Percentiles rank a stretch among this genome's conserved stretches.
Evolutionary conservation across 2,329 filamentous ascomycete genomes (phyloP).

Genomic region (Hymenoscyphus fraxineus): DNA sequence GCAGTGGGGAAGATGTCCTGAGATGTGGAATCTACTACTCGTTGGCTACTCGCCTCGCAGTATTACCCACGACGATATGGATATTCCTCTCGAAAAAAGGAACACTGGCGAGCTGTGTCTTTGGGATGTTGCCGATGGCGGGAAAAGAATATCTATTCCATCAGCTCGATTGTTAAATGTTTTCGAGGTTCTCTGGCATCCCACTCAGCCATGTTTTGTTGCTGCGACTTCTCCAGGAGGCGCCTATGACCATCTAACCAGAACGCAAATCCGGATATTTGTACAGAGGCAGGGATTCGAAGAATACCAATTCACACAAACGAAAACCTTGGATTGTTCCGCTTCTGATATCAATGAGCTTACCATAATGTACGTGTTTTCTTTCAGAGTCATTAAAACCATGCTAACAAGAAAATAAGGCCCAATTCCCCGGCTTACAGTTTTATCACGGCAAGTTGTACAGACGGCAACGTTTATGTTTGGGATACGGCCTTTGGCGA

Average conservation of each 20-base stretch:
- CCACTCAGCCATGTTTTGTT: slow-evolving; percentile 49
- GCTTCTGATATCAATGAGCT: slow-evolving; percentile 62
- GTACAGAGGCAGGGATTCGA: slow-evolving; percentile 35
- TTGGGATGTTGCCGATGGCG: slow-evolving; percentile 47
- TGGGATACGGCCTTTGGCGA: slow-evolving; percentile 58
- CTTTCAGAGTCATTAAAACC: neutral
- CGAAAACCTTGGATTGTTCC: slow-evolving; percentile 55
- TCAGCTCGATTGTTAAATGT: slow-evolving; percentile 55
- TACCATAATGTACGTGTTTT: slow-evolving; percentile 43
- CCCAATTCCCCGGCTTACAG: slow-evolving; percentile 49
- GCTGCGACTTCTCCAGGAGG: slow-evolving; percentile 54
- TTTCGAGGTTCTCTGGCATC: slow-evolving; percentile 64
- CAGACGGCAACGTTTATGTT: slow-evolving; percentile 58
- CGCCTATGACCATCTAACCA: slow-evolving; percentile 37
- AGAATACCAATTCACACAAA: slow-evolving; percentile 39
- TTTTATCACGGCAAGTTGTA: slow-evolving; percentile 59
- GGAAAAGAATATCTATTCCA: slow-evolving; percentile 43
- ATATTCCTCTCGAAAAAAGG: slow-evolving; percentile 54
- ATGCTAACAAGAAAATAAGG: slow-evolving; percentile 34
- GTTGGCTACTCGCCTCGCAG: slow-evolving; percentile 62
- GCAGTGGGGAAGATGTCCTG: slow-evolving; percentile 52
- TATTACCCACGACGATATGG: slow-evolving; percentile 47
- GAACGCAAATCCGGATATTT: slow-evolving; percentile 58
- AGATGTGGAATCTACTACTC: slow-evolving; percentile 49
- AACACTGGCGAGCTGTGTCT: slow-evolving; percentile 58